phyloP scores from a whole-genome alignment of 352 stramenopile genomes.

The Globisporangium uncinulatum region DNA sequence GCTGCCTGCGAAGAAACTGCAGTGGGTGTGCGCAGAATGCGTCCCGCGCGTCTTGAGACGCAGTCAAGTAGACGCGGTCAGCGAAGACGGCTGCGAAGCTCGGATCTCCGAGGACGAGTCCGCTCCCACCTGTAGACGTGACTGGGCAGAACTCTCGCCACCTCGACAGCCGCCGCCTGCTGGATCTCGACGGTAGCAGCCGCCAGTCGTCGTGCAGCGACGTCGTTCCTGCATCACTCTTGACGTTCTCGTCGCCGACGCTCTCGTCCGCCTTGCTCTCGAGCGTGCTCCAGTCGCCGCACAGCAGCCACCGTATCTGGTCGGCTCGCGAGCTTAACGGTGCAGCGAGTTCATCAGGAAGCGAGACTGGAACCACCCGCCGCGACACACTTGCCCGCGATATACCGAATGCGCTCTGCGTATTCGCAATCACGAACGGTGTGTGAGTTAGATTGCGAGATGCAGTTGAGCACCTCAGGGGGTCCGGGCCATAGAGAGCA shows the following conservation, averaged over 20 bases:
- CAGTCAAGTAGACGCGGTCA: conserved; percentile 50
- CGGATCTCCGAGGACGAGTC: conserved; percentile 30
- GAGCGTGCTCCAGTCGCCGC: conserved; percentile 43
- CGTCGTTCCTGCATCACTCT: not conserved
- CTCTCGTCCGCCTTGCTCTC: not conserved
- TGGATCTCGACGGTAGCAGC: conserved; percentile 1
- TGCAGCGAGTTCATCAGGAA: conserved; percentile 34
- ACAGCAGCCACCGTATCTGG: conserved; percentile 56
- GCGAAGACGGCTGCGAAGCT: conserved; percentile 34
- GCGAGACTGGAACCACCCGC: conserved; percentile 19
- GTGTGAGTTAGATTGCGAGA: not conserved
- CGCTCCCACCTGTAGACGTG: conserved; percentile 18
- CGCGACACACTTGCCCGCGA: conserved; percentile 36
- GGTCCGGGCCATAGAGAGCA: not conserved
- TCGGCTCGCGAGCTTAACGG: conserved; percentile 24
- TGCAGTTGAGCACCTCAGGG: not conserved
- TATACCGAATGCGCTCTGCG: conserved; percentile 39
- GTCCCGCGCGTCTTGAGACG: conserved; percentile 23
- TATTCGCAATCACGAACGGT: not conserved
- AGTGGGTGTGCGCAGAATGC: conserved; percentile 38
- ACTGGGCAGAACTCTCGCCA: conserved; percentile 71
- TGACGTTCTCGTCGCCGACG: not conserved
- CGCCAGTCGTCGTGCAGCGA: not conserved
- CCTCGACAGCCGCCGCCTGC: conserved; percentile 26
- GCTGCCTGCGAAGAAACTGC: conserved; percentile 33